Evolutionary conservation across 176 grass and related monocot genomes (phyloP), one percentile per base, ranked within the genome.

Genomic region (Dactylis glomerata): DNA sequence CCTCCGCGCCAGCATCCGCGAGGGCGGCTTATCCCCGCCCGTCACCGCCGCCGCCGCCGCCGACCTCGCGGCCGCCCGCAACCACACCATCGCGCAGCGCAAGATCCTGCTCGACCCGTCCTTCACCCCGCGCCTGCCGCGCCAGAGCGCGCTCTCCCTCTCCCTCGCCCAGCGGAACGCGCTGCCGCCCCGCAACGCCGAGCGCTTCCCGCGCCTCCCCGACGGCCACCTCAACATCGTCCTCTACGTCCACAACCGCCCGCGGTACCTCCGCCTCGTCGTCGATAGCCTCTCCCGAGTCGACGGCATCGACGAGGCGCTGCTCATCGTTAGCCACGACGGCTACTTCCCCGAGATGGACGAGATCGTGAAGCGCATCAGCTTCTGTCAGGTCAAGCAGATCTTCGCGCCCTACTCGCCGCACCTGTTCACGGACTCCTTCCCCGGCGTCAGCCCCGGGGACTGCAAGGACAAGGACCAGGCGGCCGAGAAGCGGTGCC

Each of bases 341-440:
- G 96, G 96, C 1, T 94, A 87, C 77, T 98, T 95, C 57, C 45
- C 83, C 12, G 93, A 98, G 87, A 98, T 98, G 96, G 93, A 98
- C 87, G 83, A 27, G 59, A 95, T 98, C 76, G 82, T 95, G 19
- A 91, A 89, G 27, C 52, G 80, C 24, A 98, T 98, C 40, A 58
- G 14, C 41, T 98, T 94, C 72, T 98, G 96, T 89, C 96, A 94
- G 93, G 96, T 95, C 20, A 98, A 98, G 87, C 96, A 98, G 81
- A 85, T 98, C 73, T 98, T 92, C 62, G 89, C 96, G 17, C 91
- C 89, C 31, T 98, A 93, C 85, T 95, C 96, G 49, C 96, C 96
- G 17, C 96, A 98, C 67, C 83, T 98, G 1, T 98, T 93, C 84
- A n/a, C 83, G 0, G 85, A 95, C 58, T 74, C 87, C 68, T 95